Evolutionary conservation across 2,329 filamentous ascomycete genomes (phyloP).

Genomic region (Venturia asperata): DNA sequence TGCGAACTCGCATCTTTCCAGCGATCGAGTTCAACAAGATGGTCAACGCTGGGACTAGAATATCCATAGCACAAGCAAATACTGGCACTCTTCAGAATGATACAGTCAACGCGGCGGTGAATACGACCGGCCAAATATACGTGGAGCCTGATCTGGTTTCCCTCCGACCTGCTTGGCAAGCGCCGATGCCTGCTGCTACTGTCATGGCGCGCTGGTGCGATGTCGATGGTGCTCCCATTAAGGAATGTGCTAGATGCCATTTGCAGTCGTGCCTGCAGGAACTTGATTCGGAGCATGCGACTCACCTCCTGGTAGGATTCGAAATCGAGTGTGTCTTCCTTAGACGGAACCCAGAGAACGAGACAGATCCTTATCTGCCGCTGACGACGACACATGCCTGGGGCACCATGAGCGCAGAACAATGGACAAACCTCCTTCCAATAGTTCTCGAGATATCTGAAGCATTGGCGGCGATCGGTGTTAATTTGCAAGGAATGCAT

Average conservation of each 20-base stretch:
- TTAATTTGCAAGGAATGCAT: constrained; percentile 66
- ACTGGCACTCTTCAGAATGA: constrained; percentile 66
- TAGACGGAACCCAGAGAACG: constrained; percentile 36
- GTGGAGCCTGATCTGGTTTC: constrained; percentile 60
- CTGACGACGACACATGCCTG: constrained; percentile 62
- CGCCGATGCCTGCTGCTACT: constrained; percentile 49
- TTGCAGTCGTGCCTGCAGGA: constrained; percentile 44
- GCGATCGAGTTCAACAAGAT: constrained; percentile 40
- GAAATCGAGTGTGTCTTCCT: constrained; percentile 76
- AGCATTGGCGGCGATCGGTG: constrained; percentile 53
- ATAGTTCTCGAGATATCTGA: constrained; percentile 61
- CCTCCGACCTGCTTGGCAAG: constrained; percentile 37
- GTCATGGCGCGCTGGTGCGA: constrained; percentile 61
- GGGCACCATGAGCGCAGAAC: constrained; percentile 58
- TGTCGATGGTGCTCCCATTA: constrained; percentile 44
- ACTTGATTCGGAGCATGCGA: constrained; percentile 44
- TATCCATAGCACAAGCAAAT: constrained; percentile 58
- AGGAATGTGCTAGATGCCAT: constrained; percentile 53
- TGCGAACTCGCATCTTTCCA: constrained; percentile 61
- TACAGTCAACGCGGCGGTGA: constrained; percentile 44
- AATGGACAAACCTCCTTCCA: constrained; percentile 49
- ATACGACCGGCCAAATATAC: constrained; percentile 57
- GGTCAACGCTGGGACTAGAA: constrained; percentile 30
- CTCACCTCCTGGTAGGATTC: constrained; percentile 64
- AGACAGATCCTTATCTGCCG: constrained; percentile 36